Percentiles rank a stretch among this genome's conserved stretches.
phyloP scores from a whole-genome alignment of 208 protist species.

The Crithidia fasciculata region DNA sequence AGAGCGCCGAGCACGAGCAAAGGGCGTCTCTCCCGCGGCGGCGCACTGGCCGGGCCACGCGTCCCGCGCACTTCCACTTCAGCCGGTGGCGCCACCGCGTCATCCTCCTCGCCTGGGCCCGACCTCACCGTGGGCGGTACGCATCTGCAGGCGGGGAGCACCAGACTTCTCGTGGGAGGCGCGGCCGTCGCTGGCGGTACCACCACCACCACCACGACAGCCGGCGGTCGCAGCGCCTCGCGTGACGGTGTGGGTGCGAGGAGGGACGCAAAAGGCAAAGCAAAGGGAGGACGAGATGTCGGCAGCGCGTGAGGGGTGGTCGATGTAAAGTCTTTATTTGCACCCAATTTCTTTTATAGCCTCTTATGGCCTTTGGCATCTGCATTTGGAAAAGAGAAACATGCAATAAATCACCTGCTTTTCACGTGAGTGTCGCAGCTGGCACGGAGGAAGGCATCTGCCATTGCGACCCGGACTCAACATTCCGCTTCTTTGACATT shows the following conservation, averaged over 20 bases:
- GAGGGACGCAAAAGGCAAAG: neutral
- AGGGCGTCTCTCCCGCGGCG: constrained; percentile 25
- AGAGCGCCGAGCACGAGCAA: constrained; percentile 7
- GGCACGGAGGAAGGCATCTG: too few relatives aligned
- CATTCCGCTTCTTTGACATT: too few relatives aligned
- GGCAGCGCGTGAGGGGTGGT: neutral
- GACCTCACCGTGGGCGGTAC: constrained; percentile 27
- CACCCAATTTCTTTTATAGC: constrained; percentile 3
- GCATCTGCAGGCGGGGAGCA: constrained; percentile 14
- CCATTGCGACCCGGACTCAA: too few relatives aligned
- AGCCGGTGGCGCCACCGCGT: neutral
- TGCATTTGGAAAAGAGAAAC: neutral
- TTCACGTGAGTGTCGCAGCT: too few relatives aligned
- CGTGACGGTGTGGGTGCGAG: neutral
- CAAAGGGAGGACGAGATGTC: neutral
- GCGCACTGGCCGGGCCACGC: neutral
- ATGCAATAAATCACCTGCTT: neutral
- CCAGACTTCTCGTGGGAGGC: constrained; percentile 9
- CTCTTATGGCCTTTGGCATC: too few relatives aligned
- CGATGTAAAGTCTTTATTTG: constrained; percentile 11
- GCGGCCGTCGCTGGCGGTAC: neutral
- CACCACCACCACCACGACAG: neutral
- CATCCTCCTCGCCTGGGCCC: neutral
- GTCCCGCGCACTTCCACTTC: neutral
- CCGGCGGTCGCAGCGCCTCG: constrained; percentile 14